A percentile compares a stretch with the other conserved stretches of the same genome.
Evolutionary conservation across 2,329 filamentous ascomycete species (phyloP).

Genomic region (Pyrenochaeta sp.): DNA sequence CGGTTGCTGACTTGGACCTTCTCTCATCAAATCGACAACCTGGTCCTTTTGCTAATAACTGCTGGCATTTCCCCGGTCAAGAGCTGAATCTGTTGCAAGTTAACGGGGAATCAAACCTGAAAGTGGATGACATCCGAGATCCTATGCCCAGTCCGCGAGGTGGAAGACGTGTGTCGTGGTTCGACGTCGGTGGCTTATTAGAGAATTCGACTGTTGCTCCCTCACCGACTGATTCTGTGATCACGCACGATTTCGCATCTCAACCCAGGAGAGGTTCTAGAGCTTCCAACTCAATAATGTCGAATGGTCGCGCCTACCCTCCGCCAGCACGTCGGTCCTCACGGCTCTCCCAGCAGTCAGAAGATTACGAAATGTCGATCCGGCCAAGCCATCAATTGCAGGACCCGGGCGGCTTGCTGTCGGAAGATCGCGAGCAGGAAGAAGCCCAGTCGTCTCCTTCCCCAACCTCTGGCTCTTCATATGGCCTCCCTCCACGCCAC

Average conservation of each 20-base stretch:
- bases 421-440: conserved; percentile 34
- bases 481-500: conserved; percentile 14
- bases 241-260: conserved; percentile 54
- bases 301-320: conserved; percentile 35
- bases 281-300: conserved; percentile 35
- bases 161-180: conserved; percentile 74
- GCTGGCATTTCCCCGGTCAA: conserved; percentile 46
- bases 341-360: conserved; percentile 45
- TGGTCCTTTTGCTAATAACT: conserved; percentile 37
- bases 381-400: conserved; percentile 34
- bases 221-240: conserved; percentile 48
- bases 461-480: conserved; percentile 24
- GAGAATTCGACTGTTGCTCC: conserved; percentile 54
- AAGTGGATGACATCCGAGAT: conserved; percentile 37
- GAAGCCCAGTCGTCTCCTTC: conserved; percentile 19
- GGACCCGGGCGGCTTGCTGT: conserved; percentile 36
- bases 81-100: conserved; percentile 24
- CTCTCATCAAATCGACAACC: conserved; percentile 30
- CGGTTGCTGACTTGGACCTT: conserved; percentile 40
- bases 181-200: conserved; percentile 82
- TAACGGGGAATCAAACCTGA: conserved; percentile 34
- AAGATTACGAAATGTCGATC: conserved; percentile 41
- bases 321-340: conserved; percentile 41
- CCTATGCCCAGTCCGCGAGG: conserved; percentile 48
- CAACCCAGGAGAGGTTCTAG: conserved; percentile 42